phyloP scores from a whole-genome alignment of 495 filamentous ascomycete species.

The Xylaria cubensis region DNA sequence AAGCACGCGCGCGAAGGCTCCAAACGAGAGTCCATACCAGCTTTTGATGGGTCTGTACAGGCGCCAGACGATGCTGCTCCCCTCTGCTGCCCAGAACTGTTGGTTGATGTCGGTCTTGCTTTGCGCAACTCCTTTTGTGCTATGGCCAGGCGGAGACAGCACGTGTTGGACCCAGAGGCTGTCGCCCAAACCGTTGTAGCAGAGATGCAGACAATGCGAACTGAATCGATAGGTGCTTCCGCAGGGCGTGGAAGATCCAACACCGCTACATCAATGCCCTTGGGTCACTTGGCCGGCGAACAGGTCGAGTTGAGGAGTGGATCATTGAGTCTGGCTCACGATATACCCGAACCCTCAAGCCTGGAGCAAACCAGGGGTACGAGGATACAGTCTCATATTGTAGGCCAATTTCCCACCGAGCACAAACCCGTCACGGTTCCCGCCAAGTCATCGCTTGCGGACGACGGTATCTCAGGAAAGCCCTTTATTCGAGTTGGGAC shows the following conservation, averaged over 20 bases:
- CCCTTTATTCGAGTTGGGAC: constrained; percentile 52
- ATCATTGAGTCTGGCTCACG: not conserved
- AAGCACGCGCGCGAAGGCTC: constrained; percentile 41
- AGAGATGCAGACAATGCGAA: constrained; percentile 41
- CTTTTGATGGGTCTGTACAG: constrained; percentile 39
- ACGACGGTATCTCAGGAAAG: constrained; percentile 55
- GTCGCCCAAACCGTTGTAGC: constrained; percentile 52
- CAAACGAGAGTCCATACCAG: constrained; percentile 39
- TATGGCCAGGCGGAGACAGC: constrained; percentile 47
- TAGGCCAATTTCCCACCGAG: constrained; percentile 14
- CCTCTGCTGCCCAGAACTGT: constrained; percentile 51
- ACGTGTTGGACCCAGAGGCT: constrained; percentile 45
- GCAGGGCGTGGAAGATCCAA: constrained; percentile 31
- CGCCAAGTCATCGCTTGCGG: constrained; percentile 40
- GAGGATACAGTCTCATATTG: constrained; percentile 7
- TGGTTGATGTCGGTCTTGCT: constrained; percentile 50
- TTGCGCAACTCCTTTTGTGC: constrained; percentile 54
- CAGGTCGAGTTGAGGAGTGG: constrained; percentile 27
- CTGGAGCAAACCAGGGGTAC: constrained; percentile 3
- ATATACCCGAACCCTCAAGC: not conserved
- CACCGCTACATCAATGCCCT: constrained; percentile 27
- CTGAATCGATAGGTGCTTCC: constrained; percentile 30
- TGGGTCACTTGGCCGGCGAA: constrained; percentile 1
- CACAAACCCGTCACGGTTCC: constrained; percentile 28
- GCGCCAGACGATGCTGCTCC: constrained; percentile 28